Conservation (phyloP, 805 yeast species). For the Sugiyamaella boreocaroliniensis region DNA sequence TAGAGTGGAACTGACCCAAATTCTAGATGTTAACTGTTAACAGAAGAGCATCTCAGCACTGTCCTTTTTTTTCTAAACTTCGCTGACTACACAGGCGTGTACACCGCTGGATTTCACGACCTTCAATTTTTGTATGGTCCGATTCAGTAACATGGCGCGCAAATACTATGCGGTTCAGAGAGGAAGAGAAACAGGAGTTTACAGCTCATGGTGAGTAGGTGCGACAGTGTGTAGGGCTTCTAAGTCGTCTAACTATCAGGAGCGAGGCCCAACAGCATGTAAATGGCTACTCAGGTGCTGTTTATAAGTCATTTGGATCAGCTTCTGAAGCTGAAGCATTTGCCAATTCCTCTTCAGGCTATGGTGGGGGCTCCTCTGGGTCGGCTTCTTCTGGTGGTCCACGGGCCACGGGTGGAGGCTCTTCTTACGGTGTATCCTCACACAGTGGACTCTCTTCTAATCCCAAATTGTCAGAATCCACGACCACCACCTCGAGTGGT, state of each 20-base stretch:
- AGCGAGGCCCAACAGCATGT: neutral
- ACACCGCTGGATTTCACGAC: neutral
- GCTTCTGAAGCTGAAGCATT: slow-evolving; percentile 44
- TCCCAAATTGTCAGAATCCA: too few species aligned
- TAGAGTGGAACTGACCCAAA: too few species aligned
- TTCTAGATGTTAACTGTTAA: too few species aligned
- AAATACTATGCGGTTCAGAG: slow-evolving; percentile 48
- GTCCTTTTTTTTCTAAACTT: too few species aligned
- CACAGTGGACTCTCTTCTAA: too few species aligned
- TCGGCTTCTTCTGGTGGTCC: neutral
- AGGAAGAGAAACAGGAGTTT: slow-evolving; percentile 55
- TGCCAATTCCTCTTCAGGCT: slow-evolving; percentile 19
- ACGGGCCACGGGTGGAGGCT: too few species aligned
- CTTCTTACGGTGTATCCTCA: neutral
- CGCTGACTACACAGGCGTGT: too few species aligned
- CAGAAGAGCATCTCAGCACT: too few species aligned
- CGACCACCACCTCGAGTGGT: too few species aligned
- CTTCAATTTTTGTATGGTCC: neutral
- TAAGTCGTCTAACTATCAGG: neutral
- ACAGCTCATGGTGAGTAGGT: slow-evolving; percentile 47
- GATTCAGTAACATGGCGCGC: slow-evolving; percentile 1
- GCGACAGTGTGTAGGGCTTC: slow-evolving; percentile 39
- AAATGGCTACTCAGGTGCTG: slow-evolving; percentile 49
- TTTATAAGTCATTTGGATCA: slow-evolving; percentile 49
- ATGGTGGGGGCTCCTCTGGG: neutral